Conservation (phyloP, 257 asterid genomes). For the Primulina tabacum region DNA sequence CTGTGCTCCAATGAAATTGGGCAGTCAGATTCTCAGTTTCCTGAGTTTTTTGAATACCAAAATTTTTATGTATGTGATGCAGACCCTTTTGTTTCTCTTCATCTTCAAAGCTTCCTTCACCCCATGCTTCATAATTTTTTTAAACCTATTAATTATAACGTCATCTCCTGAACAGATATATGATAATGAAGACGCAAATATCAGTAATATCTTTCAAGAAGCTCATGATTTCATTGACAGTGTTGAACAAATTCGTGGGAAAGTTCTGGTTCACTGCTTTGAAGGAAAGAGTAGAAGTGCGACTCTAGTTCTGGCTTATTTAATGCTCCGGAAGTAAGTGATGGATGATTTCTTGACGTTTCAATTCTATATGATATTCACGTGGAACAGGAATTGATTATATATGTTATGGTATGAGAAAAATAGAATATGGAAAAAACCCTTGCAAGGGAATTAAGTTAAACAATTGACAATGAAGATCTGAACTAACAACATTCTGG, state of each 20-base stretch:
- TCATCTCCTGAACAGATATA: slow-evolving; percentile 49
- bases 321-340: slow-evolving; percentile 87
- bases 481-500: no score
- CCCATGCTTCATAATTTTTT: neutral
- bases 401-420: no score
- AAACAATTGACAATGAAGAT: no score
- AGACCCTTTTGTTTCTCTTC: slow-evolving; percentile 11
- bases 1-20: slow-evolving; percentile 96
- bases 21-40: slow-evolving; percentile 94
- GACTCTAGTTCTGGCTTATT: slow-evolving; percentile 78
- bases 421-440: no score
- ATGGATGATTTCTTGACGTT: slow-evolving; percentile 10
- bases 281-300: slow-evolving; percentile 99
- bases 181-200: slow-evolving; percentile 74
- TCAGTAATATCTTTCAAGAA: slow-evolving; percentile 71
- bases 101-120: slow-evolving; percentile 6
- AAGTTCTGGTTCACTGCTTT: slow-evolving; percentile 95
- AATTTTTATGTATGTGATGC: slow-evolving; percentile 74
- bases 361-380: neutral
- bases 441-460: no score
- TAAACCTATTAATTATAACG: no score
- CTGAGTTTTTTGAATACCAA: slow-evolving; percentile 69
- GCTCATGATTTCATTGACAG: slow-evolving; percentile 80
- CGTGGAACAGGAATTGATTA: neutral
- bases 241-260: slow-evolving; percentile 73